Conservation (phyloP, 176 grass and related monocot genomes). For the Triticum monococcum region DNA sequence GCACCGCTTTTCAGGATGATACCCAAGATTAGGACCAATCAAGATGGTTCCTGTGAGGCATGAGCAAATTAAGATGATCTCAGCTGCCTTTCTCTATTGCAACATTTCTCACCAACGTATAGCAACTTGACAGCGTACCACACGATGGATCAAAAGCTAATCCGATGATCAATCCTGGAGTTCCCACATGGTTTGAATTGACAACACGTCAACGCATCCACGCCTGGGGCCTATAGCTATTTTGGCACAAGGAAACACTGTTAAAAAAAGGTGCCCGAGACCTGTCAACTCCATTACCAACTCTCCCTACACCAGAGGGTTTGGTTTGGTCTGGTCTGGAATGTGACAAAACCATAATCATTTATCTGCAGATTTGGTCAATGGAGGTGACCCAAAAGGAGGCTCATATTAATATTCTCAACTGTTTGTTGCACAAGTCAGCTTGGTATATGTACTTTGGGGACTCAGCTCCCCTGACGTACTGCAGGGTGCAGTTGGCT, state of each 20-base stretch:
- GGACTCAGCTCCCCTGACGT: too few species aligned
- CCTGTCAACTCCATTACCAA: slow-evolving; percentile 29
- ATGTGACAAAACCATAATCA: slow-evolving; percentile 18
- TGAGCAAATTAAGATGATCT: background rate
- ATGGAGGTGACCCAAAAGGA: slow-evolving; percentile 30
- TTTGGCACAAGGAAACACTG: background rate
- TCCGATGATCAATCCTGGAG: background rate
- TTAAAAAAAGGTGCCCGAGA: slow-evolving; percentile 1
- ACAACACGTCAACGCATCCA: background rate
- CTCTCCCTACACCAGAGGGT: background rate
- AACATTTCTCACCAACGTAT: background rate
- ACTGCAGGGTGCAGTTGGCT: too few species aligned
- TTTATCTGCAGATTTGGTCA: background rate
- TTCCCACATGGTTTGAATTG: background rate
- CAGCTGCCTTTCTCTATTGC: background rate
- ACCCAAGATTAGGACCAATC: background rate
- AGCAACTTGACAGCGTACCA: slow-evolving; percentile 23
- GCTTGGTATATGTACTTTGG: too few species aligned
- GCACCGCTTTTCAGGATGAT: background rate
- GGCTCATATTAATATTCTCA: background rate
- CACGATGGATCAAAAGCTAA: background rate
- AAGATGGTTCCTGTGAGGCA: background rate
- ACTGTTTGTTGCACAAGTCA: background rate
- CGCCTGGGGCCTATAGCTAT: background rate
- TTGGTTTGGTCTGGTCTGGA: slow-evolving; percentile 15